phyloP scores from a whole-genome alignment of 1,284 basidiomycete species.

The Psilocybe mexicana region DNA sequence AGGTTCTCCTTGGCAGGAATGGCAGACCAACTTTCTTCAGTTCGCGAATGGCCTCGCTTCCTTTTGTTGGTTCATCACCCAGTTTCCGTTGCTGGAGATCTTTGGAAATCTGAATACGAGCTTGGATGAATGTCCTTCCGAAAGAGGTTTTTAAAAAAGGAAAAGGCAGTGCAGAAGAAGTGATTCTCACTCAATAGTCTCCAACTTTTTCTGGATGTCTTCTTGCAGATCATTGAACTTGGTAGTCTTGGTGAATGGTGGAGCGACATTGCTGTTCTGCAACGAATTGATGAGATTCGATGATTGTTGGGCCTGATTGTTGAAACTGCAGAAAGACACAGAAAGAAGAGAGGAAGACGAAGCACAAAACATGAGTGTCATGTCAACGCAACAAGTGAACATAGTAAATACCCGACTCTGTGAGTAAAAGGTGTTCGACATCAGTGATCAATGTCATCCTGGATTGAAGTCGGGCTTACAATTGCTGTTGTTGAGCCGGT shows the following conservation, averaged over 20 bases:
- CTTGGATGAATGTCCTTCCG: conserved; percentile 71
- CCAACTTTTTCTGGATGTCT: conserved; percentile 60
- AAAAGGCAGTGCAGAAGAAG: neutral
- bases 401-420: conserved; percentile 7
- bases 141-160: neutral
- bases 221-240: conserved; percentile 86
- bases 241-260: conserved; percentile 67
- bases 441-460: neutral
- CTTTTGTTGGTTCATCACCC: conserved; percentile 72
- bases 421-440: neutral
- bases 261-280: conserved; percentile 32
- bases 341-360: neutral
- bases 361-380: neutral
- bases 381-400: neutral
- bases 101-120: conserved; percentile 74
- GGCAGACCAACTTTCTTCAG: conserved; percentile 57
- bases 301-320: neutral
- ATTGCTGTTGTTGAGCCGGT: conserved; percentile 29
- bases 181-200: conserved; percentile 66
- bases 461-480: conserved; percentile 2
- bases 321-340: neutral
- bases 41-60: conserved; percentile 63
- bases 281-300: neutral
- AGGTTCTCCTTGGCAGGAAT: neutral
- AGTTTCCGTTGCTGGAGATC: conserved; percentile 75